Base-by-base conservation (phyloP, 805 yeast genomes). In the Cyberlindnera nakhonratchasimensis region DNA sequence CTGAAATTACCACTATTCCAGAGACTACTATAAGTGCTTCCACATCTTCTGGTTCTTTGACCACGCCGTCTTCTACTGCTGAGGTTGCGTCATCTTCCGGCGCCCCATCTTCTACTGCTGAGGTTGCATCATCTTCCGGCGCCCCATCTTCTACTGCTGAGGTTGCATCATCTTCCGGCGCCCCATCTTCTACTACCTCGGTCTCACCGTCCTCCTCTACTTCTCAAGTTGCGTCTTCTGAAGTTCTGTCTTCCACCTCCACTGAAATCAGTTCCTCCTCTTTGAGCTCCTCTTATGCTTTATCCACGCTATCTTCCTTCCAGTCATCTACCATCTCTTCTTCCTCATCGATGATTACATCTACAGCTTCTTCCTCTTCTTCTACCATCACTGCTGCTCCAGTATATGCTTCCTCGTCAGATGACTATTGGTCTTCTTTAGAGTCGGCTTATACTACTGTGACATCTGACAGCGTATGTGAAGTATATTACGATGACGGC, bases 401-500 rank as follows among this genome's bases (percentile, higher is more conserved):
- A 23, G 13, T 17, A 3, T 11, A 47, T 26, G 29, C n/a, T 12
- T 26, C 29, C 10, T 35, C 45, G 3, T 17, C 30, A 3, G 34
- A 29, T 22, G 41, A 37, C 32, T 16, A 29, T 39, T 19, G 33
- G 45, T 29, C 33, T 35, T 24, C 40, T 19, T 30, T 23, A 39
- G 11, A 32, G 42, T 29, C 53, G 38, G 42, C 37, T 17, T 57
- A 52, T 46, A 45, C 59, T 9, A 57, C 61, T 4, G 34, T 48
- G 16, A 40, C 48, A 10, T 24, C 42, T 5, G 52, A 48, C 36
- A 61, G 61, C 43, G 54, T 55, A 16, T 58, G 62, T 47, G 55
- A 54, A 16, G 45, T 58, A 13, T 57, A 57, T 48, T 52, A 51
- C 39, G 55, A 55, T 23, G 57, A 55, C 41, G 50, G 46, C 23